A percentile compares a stretch with the other conserved stretches of the same genome.
phyloP scores from a whole-genome alignment of 768 basidiomycete genomes.

The Lactarius psammicola region DNA sequence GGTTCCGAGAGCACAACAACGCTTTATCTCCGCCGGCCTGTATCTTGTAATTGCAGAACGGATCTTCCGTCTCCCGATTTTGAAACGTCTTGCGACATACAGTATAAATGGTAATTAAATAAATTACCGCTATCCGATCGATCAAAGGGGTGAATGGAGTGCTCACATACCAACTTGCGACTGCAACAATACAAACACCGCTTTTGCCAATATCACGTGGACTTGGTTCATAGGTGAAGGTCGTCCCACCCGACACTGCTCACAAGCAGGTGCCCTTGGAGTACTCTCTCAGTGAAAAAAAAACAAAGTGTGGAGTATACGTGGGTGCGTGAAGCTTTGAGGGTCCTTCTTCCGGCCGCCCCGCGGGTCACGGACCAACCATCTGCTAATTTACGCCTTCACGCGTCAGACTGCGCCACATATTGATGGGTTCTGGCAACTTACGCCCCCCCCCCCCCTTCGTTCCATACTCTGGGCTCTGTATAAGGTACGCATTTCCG shows the following conservation, averaged over 20 bases:
- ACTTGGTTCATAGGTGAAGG: not conserved
- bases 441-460: constrained; percentile 2
- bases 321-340: not conserved
- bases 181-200: too few species aligned
- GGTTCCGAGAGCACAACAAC: constrained; percentile 8
- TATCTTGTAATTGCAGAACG: constrained; percentile 1
- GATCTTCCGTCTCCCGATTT: not conserved
- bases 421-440: constrained; percentile 16
- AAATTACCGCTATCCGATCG: not conserved
- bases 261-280: not conserved
- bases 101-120: not conserved
- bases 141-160: not conserved
- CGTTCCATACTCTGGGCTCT: not conserved
- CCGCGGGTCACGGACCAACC: constrained; percentile 14
- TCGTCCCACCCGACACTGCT: not conserved
- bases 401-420: constrained; percentile 19
- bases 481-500: not conserved
- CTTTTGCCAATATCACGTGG: not conserved
- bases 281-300: not conserved
- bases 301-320: not conserved
- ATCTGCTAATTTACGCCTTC: constrained; percentile 1
- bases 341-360: not conserved
- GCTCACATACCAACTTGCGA: not conserved
- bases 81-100: not conserved
- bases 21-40: not conserved